phyloP scores from a whole-genome alignment of 768 basidiomycete species.

The Pholiota microspora region DNA sequence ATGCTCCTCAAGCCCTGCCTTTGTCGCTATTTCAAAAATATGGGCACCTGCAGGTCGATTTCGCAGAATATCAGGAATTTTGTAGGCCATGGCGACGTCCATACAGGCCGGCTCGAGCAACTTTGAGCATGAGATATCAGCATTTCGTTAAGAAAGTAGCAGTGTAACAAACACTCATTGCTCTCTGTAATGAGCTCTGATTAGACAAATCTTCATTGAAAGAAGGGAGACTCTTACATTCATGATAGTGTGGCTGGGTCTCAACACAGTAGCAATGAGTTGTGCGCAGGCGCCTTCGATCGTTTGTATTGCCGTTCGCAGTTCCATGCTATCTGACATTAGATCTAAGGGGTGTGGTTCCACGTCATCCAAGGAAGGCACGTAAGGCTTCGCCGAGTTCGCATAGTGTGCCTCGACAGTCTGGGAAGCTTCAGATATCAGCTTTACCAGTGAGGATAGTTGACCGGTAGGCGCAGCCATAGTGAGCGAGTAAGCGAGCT shows the following conservation, averaged over 20 bases:
- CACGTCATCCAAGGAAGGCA: slow-evolving; percentile 23
- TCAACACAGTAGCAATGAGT: slow-evolving; percentile 21
- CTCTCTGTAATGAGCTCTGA: background rate
- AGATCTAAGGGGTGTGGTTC: slow-evolving; percentile 20
- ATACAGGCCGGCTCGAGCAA: slow-evolving; percentile 22
- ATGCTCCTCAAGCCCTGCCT: slow-evolving; percentile 22
- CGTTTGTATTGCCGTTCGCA: slow-evolving; percentile 21
- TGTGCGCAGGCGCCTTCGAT: slow-evolving; percentile 30
- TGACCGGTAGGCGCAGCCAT: slow-evolving; percentile 2
- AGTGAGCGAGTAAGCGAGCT: background rate
- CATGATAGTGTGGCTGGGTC: slow-evolving; percentile 23
- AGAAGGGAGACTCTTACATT: slow-evolving; percentile 22
- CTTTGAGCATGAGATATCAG: slow-evolving; percentile 1
- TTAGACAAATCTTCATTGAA: background rate
- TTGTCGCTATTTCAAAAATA: slow-evolving; percentile 21
- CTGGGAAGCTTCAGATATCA: slow-evolving; percentile 21
- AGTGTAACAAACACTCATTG: background rate
- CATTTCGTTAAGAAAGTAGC: background rate
- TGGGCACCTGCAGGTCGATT: slow-evolving; percentile 28
- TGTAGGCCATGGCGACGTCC: slow-evolving; percentile 15
- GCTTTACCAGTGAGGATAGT: slow-evolving; percentile 13
- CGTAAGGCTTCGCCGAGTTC: slow-evolving; percentile 22
- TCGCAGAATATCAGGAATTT: slow-evolving; percentile 28
- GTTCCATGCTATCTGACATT: slow-evolving; percentile 10
- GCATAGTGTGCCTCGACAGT: slow-evolving; percentile 21